Conservation (phyloP, 805 yeast species). For the Candida chilensis region DNA sequence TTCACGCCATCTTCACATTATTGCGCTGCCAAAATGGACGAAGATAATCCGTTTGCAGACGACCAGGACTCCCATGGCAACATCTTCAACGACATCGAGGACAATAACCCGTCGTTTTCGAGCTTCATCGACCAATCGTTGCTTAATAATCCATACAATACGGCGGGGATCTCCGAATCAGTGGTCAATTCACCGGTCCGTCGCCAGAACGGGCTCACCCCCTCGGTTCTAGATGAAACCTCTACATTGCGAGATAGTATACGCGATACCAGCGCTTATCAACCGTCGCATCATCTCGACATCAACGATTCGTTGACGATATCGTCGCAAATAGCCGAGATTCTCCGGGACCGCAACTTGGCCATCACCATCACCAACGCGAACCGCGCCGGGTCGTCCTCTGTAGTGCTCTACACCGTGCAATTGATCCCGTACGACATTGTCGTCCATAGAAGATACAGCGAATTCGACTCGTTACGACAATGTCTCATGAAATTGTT, state of each 20-base stretch:
- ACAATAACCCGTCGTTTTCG: neutral
- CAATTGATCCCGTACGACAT: constrained; percentile 1
- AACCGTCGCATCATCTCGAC: neutral
- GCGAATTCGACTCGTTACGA: constrained; percentile 32
- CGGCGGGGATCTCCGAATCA: neutral
- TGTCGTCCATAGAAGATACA: constrained; percentile 28
- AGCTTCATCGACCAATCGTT: neutral
- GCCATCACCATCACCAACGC: neutral
- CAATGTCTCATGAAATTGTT: constrained; percentile 24
- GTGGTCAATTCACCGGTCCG: neutral
- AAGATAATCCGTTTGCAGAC: constrained; percentile 3
- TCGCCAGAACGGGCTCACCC: too few species aligned
- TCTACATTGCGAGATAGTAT: too few species aligned
- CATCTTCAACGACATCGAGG: neutral
- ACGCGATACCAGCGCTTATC: neutral
- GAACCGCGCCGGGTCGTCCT: neutral
- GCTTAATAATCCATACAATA: neutral
- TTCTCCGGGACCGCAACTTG: neutral
- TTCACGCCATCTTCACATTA: too few species aligned
- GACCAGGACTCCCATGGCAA: neutral
- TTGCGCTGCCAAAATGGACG: neutral
- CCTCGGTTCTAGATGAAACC: too few species aligned
- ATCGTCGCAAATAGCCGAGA: neutral
- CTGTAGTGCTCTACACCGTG: neutral
- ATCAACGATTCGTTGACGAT: constrained; percentile 1